Evolutionary conservation across 306 rosid genomes (phyloP).

Genomic region (Betula pendula): DNA sequence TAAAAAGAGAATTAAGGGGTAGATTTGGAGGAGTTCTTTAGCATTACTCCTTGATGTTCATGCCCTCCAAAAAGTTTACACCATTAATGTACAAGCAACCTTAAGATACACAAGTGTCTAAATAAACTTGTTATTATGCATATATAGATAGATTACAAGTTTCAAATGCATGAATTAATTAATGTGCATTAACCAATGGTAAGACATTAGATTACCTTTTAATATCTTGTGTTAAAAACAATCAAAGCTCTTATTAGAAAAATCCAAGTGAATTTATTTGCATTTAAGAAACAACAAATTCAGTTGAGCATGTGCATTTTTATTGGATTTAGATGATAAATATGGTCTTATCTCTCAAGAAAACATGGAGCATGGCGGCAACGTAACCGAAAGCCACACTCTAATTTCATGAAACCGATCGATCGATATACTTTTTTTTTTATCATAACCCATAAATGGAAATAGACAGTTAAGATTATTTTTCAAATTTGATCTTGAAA

Average conservation of each 20-base stretch:
- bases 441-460: not conserved
- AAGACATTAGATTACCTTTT: not conserved
- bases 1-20: too few relatives aligned
- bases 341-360: not conserved
- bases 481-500: not conserved
- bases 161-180: not conserved
- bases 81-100: not conserved
- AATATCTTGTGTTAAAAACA: not conserved
- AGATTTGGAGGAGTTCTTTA: too few relatives aligned
- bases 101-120: not conserved
- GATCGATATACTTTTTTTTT: not conserved
- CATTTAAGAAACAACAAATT: not conserved
- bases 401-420: not conserved
- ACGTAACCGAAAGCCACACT: not conserved
- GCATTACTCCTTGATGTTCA: not conserved
- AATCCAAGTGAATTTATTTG: not conserved
- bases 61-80: not conserved
- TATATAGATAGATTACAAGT: not conserved
- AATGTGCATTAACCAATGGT: not conserved
- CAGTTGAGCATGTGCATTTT: not conserved
- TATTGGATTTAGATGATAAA: not conserved
- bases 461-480: not conserved
- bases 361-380: not conserved
- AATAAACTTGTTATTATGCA: not conserved
- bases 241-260: slow-evolving; percentile 2